Evolutionary conservation across 2,329 filamentous ascomycete genomes (phyloP), one percentile per base, ranked within the genome.

Genomic region (Plectosphaerella sp.): DNA sequence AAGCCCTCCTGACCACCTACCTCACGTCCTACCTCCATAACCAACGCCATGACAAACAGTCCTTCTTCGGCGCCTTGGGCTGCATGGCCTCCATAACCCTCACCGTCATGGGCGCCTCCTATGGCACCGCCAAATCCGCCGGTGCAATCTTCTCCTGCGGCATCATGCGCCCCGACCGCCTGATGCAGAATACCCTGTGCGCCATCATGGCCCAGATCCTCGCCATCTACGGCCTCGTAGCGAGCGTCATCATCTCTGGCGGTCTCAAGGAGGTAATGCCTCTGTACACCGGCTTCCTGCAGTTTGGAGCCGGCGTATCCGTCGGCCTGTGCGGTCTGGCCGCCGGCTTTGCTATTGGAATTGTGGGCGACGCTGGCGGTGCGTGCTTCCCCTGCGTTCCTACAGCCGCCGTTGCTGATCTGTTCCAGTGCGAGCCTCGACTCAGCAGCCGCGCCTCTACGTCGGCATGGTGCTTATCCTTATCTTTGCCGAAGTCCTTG

Each of bases 141-240:
- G 65, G 67, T 36, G 72, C 72, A 51, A 75, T 76, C 58, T 75
- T 75, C 59, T 62, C 71, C 22, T 65, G 66, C 24, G 72, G 72
- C 51, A 64, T 76, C 60, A 62, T 74, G 50, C 72, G 72, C 3
- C 74, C 74, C 6, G 71, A 74, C 4, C 67, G 68, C 49, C 60
- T 76, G 52, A 72, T 73, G 66, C 71, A 74, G 58, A 73, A 71
- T 54, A 73, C 69, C 66, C 62, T 75, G 28, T 75, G 71, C 54
- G 63, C 72, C 54, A 72, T 75, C 65, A 74, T 76, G 72, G 73
- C 73, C 45, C 72, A 75, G 62, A 75, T 76, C 57, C 67, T 76
- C 25, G 72, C 72, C 59, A 75, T 76, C 55, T 76, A 75, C 59
- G 73, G 73, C 49, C 66, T 76, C 39, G 72, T 76, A 43, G 66